Evolutionary conservation across 2,329 filamentous ascomycete species (phyloP), one percentile per base, ranked within the genome.

Genomic region (Pleomassaria siparia): DNA sequence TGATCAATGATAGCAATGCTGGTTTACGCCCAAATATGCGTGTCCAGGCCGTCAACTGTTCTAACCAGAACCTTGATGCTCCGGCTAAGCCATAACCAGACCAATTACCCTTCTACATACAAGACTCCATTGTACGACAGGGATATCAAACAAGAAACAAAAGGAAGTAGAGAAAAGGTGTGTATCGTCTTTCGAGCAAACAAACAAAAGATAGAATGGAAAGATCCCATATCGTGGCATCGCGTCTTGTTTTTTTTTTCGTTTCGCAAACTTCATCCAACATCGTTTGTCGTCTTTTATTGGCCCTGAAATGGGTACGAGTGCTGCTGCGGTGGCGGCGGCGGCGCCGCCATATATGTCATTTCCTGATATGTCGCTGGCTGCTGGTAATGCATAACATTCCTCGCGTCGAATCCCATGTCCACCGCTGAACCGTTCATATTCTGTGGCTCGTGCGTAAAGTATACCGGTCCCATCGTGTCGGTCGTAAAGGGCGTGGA

Each of bases 261-360:
- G n/a, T 35, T 28, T 10, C 22, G n/a, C 32, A 35, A 8, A 32
- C n/a, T 32, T 7, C 13, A 35, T 37, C 22, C 18, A 50, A 50
- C 40, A 21, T 30, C 35, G 33, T 36, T 42, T 32, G 29, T 32
- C 29, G n/a, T 15, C 21, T 40, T 43, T 53, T 56, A 62, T 50
- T 62, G 55, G 13, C 56, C 53, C 32, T 63, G 62, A 41, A 63
- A 70, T 32, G 60, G 62, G 37, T 70, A 69, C 33, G 59, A 64
- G 30, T 67, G 64, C 49, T 58, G 58, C 36, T 64, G 62, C 16
- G n/a, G n/a, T n/a, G n/a, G n/a, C n/a, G n/a, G n/a, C n/a, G n/a
- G n/a, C n/a, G n/a, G n/a, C n/a, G 59, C 49, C 12, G 55, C 53
- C 47, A 69, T 51, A 28, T 69, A 71, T 12, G 60, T 44, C 62